phyloP scores from a whole-genome alignment of 2,329 filamentous ascomycete species.

The Arthroderma sp. region DNA sequence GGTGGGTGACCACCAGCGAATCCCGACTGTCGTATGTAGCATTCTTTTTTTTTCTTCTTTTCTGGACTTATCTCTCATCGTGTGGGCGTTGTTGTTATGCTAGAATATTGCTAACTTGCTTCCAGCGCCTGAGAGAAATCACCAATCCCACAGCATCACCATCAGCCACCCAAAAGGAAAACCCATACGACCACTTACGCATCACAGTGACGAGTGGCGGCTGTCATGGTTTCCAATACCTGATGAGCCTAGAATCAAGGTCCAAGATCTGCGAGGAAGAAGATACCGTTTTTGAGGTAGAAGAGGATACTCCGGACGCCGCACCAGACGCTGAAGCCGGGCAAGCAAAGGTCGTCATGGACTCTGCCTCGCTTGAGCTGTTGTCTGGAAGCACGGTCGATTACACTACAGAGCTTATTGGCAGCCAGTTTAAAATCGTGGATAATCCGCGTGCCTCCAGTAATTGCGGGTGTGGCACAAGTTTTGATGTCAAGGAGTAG shows the following conservation, averaged over 20 bases:
- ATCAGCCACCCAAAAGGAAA: constrained; percentile 36
- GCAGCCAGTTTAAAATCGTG: constrained; percentile 88
- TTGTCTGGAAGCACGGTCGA: constrained; percentile 91
- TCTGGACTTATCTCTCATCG: constrained; percentile 22
- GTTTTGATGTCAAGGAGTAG: constrained; percentile 61
- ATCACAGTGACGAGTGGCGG: constrained; percentile 87
- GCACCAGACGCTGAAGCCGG: constrained; percentile 31
- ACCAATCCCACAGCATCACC: constrained; percentile 41
- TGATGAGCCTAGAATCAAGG: constrained; percentile 65
- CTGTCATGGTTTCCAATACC: constrained; percentile 95
- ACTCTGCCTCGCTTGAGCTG: constrained; percentile 73
- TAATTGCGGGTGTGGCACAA: constrained; percentile 93
- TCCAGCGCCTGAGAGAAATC: constrained; percentile 61
- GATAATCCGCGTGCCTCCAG: constrained; percentile 87
- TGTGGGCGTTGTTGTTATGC: constrained; percentile 15
- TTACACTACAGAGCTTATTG: constrained; percentile 91
- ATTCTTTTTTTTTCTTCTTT: constrained; percentile 18
- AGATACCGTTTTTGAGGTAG: constrained; percentile 74
- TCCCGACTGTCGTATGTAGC: constrained; percentile 36
- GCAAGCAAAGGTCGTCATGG: constrained; percentile 72
- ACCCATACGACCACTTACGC: constrained; percentile 74
- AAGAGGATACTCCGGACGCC: constrained; percentile 26
- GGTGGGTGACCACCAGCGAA: constrained; percentile 39
- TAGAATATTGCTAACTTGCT: constrained; percentile 5
- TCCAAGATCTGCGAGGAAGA: constrained; percentile 55